These are phyloP conservation scores for Carallia brachiata DNA, from an alignment of 345 rosid genomes.

Conservation along the genomic window DNA sequence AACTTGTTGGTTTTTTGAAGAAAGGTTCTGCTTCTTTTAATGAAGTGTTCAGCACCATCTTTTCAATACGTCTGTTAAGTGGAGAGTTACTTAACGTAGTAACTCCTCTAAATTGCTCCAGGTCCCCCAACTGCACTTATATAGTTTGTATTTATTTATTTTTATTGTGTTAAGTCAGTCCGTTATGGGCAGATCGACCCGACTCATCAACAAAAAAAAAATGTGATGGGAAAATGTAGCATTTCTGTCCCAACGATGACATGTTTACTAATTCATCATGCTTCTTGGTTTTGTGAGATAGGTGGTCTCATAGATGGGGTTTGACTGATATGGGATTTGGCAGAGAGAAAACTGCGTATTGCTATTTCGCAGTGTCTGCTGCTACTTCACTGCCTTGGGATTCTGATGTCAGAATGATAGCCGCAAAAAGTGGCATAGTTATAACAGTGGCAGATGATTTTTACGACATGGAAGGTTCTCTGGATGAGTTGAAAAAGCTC, in stretches of 20 bases:
- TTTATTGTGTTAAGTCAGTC: no score
- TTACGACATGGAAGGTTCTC: constrained; percentile 52
- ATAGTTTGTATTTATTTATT: no score
- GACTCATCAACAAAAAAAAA: no score
- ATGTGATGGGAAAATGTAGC: neutral
- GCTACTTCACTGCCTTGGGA: constrained; percentile 37
- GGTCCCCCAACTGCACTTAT: no score
- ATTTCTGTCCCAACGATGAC: neutral
- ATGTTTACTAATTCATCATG: neutral
- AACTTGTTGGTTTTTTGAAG: no score
- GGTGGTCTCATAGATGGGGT: constrained; percentile 53
- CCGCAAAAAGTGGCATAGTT: constrained; percentile 45
- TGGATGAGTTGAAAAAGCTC: constrained; percentile 44
- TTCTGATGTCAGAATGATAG: constrained; percentile 30
- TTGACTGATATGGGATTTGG: constrained; percentile 60
- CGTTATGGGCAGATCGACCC: no score
- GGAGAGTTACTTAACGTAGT: no score
- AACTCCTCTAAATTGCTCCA: no score
- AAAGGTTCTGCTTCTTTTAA: no score
- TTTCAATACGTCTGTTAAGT: no score
- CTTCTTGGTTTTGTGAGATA: constrained; percentile 10
- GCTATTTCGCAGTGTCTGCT: constrained; percentile 51
- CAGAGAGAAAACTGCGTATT: constrained; percentile 56
- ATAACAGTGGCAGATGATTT: constrained; percentile 69
- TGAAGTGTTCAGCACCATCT: no score